Base-by-base conservation (phyloP, 2,329 filamentous ascomycete genomes). In the Didymella segeticola region DNA sequence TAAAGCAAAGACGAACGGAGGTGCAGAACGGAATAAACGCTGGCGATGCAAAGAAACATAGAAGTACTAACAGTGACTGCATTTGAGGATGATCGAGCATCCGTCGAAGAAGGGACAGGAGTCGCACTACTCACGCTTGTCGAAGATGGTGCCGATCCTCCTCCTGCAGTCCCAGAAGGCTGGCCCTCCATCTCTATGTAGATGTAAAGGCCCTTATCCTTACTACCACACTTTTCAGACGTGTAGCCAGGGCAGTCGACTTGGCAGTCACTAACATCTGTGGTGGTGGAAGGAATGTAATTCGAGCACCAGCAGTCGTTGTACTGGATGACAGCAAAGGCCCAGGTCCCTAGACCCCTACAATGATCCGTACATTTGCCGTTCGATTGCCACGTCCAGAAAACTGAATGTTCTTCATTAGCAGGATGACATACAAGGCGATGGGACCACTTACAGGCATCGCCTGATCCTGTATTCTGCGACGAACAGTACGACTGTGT, bases 261-360 rank as follows among this genome's bases (percentile, higher is more conserved):
- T 60, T 80, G 74, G 74, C 90, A 93, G 43, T 78, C 77, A 58
- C 63, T 60, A 19, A 70, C 62, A 51, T 70, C 62, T n/a, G 63
- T 47, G 53, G 77, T 73, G 5, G 73, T 63, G 17, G 69, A 69
- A 8, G 90, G 90, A 2, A 80, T 80, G 64, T 86, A 86, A 69
- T 91, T 82, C 30, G 88, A 87, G 71, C 90, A 93, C 89, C 89
- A 93, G 70, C 90, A 93, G 45, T 80, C 73, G 26, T 84, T 78
- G 14, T 75, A 80, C 63, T 90, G 83, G 1, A 92, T 77, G 41
- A 93, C 79, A 60, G 88, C 89, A 57, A 87, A 90, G 31, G 89
- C 88, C 60, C 80, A 89, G 25, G 54, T 58, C 43, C 57, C 66
- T 14, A 79, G 62, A 17, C 69, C 66, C 22, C 73, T 64, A 74